Conservation (phyloP, 2,329 filamentous ascomycete genomes). For the Cladosporium sp. region DNA sequence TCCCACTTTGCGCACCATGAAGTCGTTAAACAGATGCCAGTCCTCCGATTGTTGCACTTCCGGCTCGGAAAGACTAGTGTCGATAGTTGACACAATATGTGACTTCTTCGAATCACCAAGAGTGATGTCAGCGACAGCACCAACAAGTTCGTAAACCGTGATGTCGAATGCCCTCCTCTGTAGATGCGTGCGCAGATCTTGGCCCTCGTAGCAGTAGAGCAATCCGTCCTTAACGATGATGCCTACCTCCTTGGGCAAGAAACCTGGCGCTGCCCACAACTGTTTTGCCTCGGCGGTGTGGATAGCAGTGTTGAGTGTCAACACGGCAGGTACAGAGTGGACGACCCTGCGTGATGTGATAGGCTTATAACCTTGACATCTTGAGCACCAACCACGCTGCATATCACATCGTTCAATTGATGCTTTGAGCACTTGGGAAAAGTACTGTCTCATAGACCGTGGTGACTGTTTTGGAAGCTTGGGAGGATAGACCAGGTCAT, state of each 20-base stretch:
- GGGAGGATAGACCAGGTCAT: constrained; percentile 79
- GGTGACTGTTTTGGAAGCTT: constrained; percentile 47
- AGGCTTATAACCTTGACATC: constrained; percentile 87
- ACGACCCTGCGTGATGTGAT: constrained; percentile 83
- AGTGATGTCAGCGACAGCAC: constrained; percentile 86
- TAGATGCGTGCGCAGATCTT: constrained; percentile 78
- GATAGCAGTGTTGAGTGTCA: constrained; percentile 81
- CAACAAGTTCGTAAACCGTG: constrained; percentile 86
- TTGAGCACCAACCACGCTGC: constrained; percentile 88
- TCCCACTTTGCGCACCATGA: constrained; percentile 78
- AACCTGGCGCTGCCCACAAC: constrained; percentile 85
- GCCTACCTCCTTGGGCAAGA: constrained; percentile 91
- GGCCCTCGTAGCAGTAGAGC: constrained; percentile 91
- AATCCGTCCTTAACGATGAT: constrained; percentile 88
- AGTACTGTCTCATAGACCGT: constrained; percentile 57
- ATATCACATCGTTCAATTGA: constrained; percentile 88
- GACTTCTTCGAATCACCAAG: constrained; percentile 81
- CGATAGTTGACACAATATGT: constrained; percentile 87
- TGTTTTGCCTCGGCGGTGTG: constrained; percentile 72
- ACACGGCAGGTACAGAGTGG: constrained; percentile 75
- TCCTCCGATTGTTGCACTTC: constrained; percentile 62
- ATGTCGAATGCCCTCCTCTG: constrained; percentile 79
- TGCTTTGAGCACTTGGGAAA: constrained; percentile 88
- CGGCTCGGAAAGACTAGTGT: constrained; percentile 69
- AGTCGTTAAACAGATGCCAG: constrained; percentile 98